These are phyloP conservation scores for Diaporthe aspalathi DNA, from an alignment of 2,329 filamentous ascomycete species.

Conservation along the genomic window DNA sequence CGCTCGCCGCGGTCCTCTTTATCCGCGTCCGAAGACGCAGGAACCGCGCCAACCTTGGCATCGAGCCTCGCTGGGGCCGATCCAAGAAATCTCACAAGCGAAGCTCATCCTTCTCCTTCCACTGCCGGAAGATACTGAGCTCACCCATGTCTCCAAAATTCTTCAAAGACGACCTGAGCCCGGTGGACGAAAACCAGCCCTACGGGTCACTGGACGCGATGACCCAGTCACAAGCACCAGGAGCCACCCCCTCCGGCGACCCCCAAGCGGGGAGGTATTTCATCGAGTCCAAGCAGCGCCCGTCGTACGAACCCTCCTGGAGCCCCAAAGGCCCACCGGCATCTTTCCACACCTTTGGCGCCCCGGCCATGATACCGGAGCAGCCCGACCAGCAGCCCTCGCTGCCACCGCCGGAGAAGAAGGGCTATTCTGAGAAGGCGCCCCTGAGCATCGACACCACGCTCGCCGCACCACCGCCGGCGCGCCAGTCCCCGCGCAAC, in stretches of 20 bases:
- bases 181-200: constrained; percentile 36
- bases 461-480: constrained; percentile 21
- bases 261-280: constrained; percentile 4
- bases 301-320: constrained; percentile 29
- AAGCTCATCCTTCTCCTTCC: constrained; percentile 62
- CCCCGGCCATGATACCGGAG: background rate
- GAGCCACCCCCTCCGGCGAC: background rate
- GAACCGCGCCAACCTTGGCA: constrained; percentile 48
- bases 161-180: constrained; percentile 43
- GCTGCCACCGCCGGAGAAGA: background rate
- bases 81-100: constrained; percentile 45
- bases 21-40: constrained; percentile 59
- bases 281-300: constrained; percentile 35
- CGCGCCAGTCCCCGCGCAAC: constrained; percentile 28
- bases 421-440: constrained; percentile 4
- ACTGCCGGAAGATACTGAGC: constrained; percentile 58
- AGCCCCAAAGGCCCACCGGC: constrained; percentile 10
- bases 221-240: constrained; percentile 32
- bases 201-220: constrained; percentile 44
- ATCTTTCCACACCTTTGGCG: constrained; percentile 8
- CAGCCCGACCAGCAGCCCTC: background rate
- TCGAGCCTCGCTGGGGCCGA: constrained; percentile 45
- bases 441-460: constrained; percentile 33
- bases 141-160: constrained; percentile 54
- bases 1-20: constrained; percentile 54